phyloP scores from a whole-genome alignment of 805 yeast species.

The Geotrichum ghanense region DNA sequence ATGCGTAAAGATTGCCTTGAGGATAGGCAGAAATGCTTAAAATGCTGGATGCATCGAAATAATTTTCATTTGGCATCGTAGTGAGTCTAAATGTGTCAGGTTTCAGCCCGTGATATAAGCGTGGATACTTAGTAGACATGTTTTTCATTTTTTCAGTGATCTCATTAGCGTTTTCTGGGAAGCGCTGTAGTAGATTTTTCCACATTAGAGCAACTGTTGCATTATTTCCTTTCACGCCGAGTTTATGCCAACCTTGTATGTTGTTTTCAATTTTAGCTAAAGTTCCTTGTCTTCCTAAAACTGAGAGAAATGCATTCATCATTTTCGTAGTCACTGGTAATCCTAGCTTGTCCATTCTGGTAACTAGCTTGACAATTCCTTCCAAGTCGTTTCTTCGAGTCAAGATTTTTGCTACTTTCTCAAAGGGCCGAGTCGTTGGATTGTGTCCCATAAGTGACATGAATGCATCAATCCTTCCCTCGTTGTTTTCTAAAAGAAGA shows the following conservation, averaged over 20 bases:
- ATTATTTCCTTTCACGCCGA: background rate
- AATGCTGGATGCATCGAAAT: no score
- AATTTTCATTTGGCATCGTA: no score
- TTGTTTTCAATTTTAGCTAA: background rate
- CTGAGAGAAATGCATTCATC: background rate
- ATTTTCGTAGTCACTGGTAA: background rate
- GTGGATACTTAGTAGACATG: background rate
- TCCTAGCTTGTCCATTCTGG: background rate
- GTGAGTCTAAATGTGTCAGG: background rate
- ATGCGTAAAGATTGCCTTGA: background rate
- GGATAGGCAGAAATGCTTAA: background rate
- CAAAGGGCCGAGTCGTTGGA: background rate
- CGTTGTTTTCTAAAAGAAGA: background rate
- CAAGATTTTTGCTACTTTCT: background rate
- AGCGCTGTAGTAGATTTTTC: background rate
- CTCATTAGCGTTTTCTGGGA: background rate
- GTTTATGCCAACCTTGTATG: background rate
- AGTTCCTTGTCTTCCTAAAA: background rate
- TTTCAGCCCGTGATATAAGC: background rate
- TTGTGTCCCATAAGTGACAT: background rate
- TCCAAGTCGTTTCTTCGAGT: background rate
- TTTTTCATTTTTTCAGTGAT: background rate
- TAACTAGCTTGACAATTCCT: background rate
- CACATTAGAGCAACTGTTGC: background rate
- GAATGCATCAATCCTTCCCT: background rate